Base-by-base conservation (phyloP, 2,329 filamentous ascomycete species). In the Fusarium camptoceras region DNA sequence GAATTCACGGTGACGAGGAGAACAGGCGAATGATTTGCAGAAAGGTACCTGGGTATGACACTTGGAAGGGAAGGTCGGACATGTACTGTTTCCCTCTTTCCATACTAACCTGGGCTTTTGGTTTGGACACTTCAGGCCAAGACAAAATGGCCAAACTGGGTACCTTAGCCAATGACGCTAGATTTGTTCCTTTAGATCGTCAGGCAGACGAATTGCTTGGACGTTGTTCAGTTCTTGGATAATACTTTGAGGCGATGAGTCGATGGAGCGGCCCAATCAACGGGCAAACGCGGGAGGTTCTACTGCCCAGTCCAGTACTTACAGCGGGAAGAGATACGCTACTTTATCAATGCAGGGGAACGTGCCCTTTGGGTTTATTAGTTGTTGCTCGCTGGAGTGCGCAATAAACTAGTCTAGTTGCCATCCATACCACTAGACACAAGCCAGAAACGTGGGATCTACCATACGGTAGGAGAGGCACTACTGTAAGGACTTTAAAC, bases 101-200 rank as follows among this genome's bases (percentile, higher is more conserved):
- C 22, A 34, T 50, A 31, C 46, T 28, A 30, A 51, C 48, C 48
- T 37, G 34, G 34, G 10, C 34, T 41, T 27, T 51, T 27, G 18
- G 24, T 61, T 62, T 48, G 41, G 54, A n/a, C 28, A 56, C 55
- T 56, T 39, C 49, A 65, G 34, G 55, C 68, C 71, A 66, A 70
- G 65, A 63, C 59, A 65, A 58, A 64, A 59, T 65, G 70, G 68
- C 68, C 55, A 56, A 64, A 66, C 70, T 51, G 28, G 60, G 61
- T 65, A n/a, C n/a, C n/a, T n/a, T n/a, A 59, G 68, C 73, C 73
- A 75, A 75, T 74, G 64, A 75, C 68, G 71, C 73, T 59, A 63
- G 63, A 46, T 68, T 62, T 64, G 55, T 56, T 68, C 73, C 71
- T 70, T 75, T 69, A 62, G 70, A 75, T 75, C 73, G 68, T 71